Evolutionary conservation across 2,329 filamentous ascomycete species (phyloP).

Genomic region (Colletotrichum sp.): DNA sequence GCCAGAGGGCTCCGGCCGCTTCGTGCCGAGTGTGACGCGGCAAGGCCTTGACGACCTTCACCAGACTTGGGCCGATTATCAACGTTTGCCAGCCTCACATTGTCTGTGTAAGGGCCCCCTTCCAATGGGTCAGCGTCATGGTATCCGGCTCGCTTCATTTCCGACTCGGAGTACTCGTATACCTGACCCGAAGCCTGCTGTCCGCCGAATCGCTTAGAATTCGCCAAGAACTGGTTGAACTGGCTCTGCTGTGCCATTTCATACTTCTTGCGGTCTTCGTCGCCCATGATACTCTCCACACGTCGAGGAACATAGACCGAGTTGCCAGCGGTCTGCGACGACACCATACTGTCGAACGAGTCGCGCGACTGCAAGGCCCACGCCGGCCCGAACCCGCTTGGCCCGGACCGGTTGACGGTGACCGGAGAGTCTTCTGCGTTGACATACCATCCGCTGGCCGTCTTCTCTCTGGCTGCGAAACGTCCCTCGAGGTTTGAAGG

Average conservation of each 20-base stretch:
- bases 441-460: constrained; percentile 72
- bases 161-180: constrained; percentile 53
- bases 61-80: constrained; percentile 23
- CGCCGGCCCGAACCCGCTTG: constrained; percentile 10
- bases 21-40: constrained; percentile 16
- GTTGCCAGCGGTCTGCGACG: constrained; percentile 58
- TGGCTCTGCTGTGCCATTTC: constrained; percentile 68
- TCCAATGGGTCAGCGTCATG: not conserved
- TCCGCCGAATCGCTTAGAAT: constrained; percentile 22
- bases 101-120: constrained; percentile 14
- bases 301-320: constrained; percentile 70
- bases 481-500: constrained; percentile 77
- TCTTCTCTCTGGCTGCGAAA: constrained; percentile 74
- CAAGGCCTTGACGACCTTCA: constrained; percentile 27
- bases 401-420: constrained; percentile 1
- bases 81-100: constrained; percentile 26
- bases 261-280: constrained; percentile 78
- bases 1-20: constrained; percentile 44
- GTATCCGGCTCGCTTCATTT: constrained; percentile 27
- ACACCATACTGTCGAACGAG: constrained; percentile 72
- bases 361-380: constrained; percentile 50
- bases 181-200: constrained; percentile 41
- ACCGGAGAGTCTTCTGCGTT: constrained; percentile 64
- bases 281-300: constrained; percentile 78
- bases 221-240: constrained; percentile 26